These are phyloP conservation scores for Apiospora marii DNA, from an alignment of 2,329 filamentous ascomycete genomes.

Conservation along the genomic window DNA sequence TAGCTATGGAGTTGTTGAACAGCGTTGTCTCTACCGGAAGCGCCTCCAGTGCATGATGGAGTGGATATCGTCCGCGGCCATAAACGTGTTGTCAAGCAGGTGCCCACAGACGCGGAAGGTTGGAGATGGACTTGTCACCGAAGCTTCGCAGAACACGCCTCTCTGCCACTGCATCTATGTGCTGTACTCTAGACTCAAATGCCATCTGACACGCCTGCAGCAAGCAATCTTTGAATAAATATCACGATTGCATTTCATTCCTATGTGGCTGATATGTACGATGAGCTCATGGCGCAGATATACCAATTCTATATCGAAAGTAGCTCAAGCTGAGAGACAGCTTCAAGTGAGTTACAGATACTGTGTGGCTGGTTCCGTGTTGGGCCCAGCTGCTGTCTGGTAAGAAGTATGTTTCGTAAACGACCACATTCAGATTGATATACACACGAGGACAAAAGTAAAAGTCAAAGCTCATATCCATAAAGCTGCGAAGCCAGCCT, in stretches of 20 bases:
- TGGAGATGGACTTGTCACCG: background rate
- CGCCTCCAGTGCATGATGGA: background rate
- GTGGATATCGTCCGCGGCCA: constrained; percentile 2
- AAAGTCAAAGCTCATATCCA: background rate
- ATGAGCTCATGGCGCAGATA: background rate
- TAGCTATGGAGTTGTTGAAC: background rate
- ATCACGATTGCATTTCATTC: background rate
- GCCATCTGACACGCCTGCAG: constrained; percentile 4
- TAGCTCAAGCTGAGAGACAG: background rate
- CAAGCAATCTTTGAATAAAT: background rate
- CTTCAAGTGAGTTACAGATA: background rate
- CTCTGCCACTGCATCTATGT: background rate
- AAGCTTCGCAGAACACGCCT: background rate
- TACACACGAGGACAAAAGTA: too few relatives aligned
- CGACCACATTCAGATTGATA: background rate
- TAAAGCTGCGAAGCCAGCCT: background rate
- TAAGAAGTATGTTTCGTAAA: background rate
- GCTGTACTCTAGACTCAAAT: background rate
- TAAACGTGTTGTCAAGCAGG: constrained; percentile 8
- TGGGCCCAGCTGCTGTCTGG: constrained; percentile 13
- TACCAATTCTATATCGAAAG: background rate
- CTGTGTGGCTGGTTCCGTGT: background rate
- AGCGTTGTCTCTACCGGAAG: background rate
- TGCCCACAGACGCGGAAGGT: constrained; percentile 15
- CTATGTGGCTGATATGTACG: constrained; percentile 11